Evolutionary conservation across 345 rosid genomes (phyloP).

Genomic region (Brassica nigra): DNA sequence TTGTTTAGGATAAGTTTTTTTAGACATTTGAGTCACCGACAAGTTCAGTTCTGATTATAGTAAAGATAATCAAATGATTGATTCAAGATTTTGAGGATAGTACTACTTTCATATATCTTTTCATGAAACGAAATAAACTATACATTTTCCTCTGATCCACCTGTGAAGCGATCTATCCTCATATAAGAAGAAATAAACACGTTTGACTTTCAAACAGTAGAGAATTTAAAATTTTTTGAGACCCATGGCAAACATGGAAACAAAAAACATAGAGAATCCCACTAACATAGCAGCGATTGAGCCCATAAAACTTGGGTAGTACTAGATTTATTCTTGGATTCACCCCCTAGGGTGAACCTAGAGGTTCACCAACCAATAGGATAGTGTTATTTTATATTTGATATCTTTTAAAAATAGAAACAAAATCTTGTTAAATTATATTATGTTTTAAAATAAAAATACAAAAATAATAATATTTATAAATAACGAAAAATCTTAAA

Average conservation of each 20-base stretch:
- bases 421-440: no score
- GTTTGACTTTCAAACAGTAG: neutral
- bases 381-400: no score
- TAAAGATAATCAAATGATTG: conserved; percentile 14
- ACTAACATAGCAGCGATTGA: conserved; percentile 63
- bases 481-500: no score
- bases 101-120: neutral
- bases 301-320: conserved; percentile 62
- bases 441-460: no score
- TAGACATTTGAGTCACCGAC: conserved; percentile 14
- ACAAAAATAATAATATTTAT: no score
- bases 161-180: conserved; percentile 24
- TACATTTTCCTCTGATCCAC: neutral
- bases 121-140: no score
- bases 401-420: no score
- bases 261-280: conserved; percentile 63
- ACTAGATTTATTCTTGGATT: neutral
- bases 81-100: conserved; percentile 21
- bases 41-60: conserved; percentile 24
- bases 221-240: no score
- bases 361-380: no score
- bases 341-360: no score
- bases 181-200: neutral
- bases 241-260: conserved; percentile 57
- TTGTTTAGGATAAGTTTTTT: conserved; percentile 23